phyloP scores from a whole-genome alignment of 2,329 filamentous ascomycete genomes.

The Fusarium continuum region DNA sequence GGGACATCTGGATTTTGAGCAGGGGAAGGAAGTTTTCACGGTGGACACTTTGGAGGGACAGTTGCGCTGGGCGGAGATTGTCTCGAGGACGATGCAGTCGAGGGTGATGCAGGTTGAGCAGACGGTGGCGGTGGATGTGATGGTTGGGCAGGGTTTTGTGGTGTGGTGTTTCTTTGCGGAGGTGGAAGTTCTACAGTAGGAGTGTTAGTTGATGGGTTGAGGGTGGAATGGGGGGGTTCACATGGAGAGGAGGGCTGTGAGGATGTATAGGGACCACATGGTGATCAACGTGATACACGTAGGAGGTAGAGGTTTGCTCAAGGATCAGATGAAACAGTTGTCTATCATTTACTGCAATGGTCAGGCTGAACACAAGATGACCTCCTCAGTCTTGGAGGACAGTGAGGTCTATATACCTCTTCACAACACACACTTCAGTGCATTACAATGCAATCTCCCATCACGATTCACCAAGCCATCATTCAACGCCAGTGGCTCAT shows the following conservation, averaged over 20 bases:
- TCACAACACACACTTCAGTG: neutral
- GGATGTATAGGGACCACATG: conserved; percentile 17
- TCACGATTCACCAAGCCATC: neutral
- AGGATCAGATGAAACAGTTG: neutral
- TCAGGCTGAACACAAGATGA: neutral
- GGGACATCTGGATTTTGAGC: conserved; percentile 34
- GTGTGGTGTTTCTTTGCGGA: conserved; percentile 5
- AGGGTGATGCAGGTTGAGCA: conserved; percentile 48
- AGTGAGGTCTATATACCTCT: neutral
- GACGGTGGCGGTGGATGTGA: conserved; percentile 45
- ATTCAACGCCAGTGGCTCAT: no score
- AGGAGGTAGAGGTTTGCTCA: neutral
- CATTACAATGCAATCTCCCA: neutral
- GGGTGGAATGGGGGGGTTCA: neutral
- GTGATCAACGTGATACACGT: neutral
- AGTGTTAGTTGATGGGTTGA: conserved; percentile 3
- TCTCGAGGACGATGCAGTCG: conserved; percentile 45
- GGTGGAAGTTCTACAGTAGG: conserved; percentile 8
- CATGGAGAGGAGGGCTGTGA: conserved; percentile 14
- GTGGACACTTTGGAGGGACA: conserved; percentile 46
- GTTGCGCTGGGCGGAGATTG: conserved; percentile 44
- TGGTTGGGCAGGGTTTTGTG: conserved; percentile 45
- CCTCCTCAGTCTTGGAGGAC: neutral
- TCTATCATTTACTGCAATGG: no score
- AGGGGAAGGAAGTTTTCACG: conserved; percentile 38